A percentile compares a stretch with the other conserved stretches of the same genome.
Evolutionary conservation across 345 rosid species (phyloP).

Genomic region (Eucalyptus pauciflora): DNA sequence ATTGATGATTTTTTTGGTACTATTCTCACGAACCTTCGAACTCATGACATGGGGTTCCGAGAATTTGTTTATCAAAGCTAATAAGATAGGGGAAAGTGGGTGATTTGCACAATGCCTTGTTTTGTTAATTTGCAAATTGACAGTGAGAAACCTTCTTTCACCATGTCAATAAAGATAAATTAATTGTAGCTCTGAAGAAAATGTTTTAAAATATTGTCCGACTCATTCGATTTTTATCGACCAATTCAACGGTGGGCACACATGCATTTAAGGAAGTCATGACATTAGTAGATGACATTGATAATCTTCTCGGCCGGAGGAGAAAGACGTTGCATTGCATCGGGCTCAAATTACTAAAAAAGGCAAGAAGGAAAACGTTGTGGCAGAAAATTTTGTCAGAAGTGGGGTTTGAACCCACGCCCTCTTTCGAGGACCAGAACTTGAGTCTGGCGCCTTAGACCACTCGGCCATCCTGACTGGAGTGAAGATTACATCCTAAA

Average conservation of each 20-base stretch:
- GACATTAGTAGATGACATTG: background rate
- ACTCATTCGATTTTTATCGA: background rate
- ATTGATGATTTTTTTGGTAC: accelerated
- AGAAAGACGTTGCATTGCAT: background rate
- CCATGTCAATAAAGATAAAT: background rate
- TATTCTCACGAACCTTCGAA: accelerated
- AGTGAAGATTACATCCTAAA: accelerated
- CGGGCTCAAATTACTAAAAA: background rate
- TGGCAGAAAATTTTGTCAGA: conserved; percentile 10
- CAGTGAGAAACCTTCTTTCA: accelerated
- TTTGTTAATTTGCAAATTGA: background rate
- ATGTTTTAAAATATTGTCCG: accelerated
- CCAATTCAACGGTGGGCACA: background rate
- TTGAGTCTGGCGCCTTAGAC: conserved; percentile 47
- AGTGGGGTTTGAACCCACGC: conserved; percentile 66
- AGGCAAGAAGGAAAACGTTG: background rate
- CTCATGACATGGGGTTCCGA: background rate
- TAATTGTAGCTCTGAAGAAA: background rate
- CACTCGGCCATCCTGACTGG: conserved; percentile 26
- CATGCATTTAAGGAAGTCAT: background rate
- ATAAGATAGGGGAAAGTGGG: background rate
- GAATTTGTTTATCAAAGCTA: background rate
- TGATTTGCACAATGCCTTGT: accelerated
- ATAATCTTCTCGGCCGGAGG: background rate
- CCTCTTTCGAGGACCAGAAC: conserved; percentile 41